Evolutionary conservation across 805 yeast species (phyloP), one percentile per base, ranked within the genome.

Genomic region (Metschnikowia shivogae): DNA sequence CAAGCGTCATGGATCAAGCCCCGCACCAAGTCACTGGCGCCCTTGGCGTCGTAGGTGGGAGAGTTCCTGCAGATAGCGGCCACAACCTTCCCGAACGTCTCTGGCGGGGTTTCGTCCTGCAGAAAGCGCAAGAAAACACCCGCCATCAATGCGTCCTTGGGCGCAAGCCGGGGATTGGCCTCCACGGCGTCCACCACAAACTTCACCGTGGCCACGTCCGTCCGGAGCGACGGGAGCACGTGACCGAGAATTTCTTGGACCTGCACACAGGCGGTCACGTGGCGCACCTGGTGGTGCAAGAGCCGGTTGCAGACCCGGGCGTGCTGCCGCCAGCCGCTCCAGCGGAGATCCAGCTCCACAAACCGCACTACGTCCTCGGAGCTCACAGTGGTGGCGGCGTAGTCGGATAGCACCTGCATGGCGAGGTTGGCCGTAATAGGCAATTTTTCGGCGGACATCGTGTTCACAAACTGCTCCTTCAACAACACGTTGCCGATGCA

Each of bases 401-500:
- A 71, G 48, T 71, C 76, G 34, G 63, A 67, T 11, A 71, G 47
- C 3, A 71, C 61, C 36, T 58, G 50, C 14, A 62, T 45, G 36
- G 61, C 44, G 48, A 70, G 49, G 31, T 61, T 59, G 35, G 55
- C 53, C 59, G 61, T 64, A 6, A 71, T 55, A 6, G 74, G 74
- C 20, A 71, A 51, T 27, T 61, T 59, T 11, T 64, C 51, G 34
- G 55, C 49, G 39, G 61, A 61, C 30, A 71, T 58, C 39, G 57
- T 58, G 46, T 64, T 63, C 34, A 71, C 54, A 34, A 66, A 65
- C 28, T 53, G 46, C 45, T 71, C 75, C 38, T 67, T 65, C n/a
- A 71, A 50, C 36, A 65, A 69, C 6, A 69, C 58, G 48, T 69
- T 71, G 46, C 55, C 57, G 27, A 68, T 64, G 47, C 67, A 61